Evolutionary conservation across 768 basidiomycete species (phyloP), one percentile per base, ranked within the genome.

Genomic region (Hypholoma fasciculare): DNA sequence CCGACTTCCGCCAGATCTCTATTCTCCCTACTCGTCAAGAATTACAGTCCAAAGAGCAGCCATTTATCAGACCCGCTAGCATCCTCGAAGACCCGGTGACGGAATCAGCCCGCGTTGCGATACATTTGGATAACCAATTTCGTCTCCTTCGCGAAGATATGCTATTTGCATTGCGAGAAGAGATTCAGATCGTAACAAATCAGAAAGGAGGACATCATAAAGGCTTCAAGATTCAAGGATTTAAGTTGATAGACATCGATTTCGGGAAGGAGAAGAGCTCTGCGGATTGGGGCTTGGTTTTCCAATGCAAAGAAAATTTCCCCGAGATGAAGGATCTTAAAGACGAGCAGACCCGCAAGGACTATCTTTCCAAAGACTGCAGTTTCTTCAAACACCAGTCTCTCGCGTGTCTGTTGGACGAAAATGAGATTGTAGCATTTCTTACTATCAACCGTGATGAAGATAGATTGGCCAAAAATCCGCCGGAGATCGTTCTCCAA

Each of bases 41-140:
- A 64, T 67, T 88, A 4, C 59, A 56, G 1, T 86, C 71, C 37
- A 68, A 59, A 3, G 76, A 79, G 36, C 59, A 50, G 2, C 73
- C 87, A 0, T 88, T 85, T 59, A 63, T 86, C n/a, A 78, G 83
- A 4, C 74, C 78, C 1, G 74, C 75, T 7, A 60, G 71, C 3
- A 67, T 73, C 6, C 68, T 84, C 0, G 80, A 82, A 3, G 79
- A 82, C 53, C 72, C 79, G 3, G 62, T 71, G 3, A 72, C 70
- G 0, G 71, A 71, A 34, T 65, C 68, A 1, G 67, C 62, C 11
- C 78, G 83, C 4, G 61, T 74, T 4, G 72, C 79, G 1, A 73
- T 79, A 11, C 79, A 88, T 58, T 73, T 88, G 4, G 88, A 89
- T 61, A 86, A 87, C 51, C 85, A 85, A 52, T 89, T 86, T 65